A percentile compares a stretch with the other conserved stretches of the same genome.
Conservation (phyloP, 2,329 filamentous ascomycete species). For the Aspergillus oerlinghausenensis region DNA sequence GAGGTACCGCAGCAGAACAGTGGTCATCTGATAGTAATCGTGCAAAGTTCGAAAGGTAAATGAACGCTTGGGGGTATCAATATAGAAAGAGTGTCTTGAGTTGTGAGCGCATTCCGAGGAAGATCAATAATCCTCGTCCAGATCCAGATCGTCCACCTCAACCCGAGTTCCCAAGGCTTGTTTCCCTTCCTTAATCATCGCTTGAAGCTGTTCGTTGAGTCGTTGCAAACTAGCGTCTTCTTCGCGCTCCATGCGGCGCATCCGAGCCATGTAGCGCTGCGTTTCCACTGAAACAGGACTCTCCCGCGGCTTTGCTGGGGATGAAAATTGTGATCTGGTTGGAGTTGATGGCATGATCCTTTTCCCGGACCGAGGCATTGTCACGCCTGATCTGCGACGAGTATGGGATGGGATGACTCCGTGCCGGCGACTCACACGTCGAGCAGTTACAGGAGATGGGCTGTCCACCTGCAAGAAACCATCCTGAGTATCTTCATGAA, state of each 20-base stretch:
- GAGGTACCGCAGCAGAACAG: not conserved
- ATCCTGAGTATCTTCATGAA: constrained; percentile 35
- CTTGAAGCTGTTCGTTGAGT: constrained; percentile 73
- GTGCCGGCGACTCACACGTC: constrained; percentile 19
- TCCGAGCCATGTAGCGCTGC: constrained; percentile 66
- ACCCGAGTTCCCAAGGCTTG: constrained; percentile 75
- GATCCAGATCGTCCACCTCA: constrained; percentile 53
- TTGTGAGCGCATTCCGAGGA: not conserved
- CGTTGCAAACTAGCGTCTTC: constrained; percentile 73
- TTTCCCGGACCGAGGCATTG: constrained; percentile 24
- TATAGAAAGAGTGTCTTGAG: not conserved
- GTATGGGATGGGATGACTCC: constrained; percentile 17
- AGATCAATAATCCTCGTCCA: constrained; percentile 26
- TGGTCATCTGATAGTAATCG: not conserved
- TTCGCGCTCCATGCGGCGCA: constrained; percentile 68
- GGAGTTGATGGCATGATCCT: constrained; percentile 21
- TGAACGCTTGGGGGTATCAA: not conserved
- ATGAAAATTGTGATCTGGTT: constrained; percentile 18
- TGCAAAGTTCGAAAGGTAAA: not conserved
- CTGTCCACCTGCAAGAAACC: constrained; percentile 10
- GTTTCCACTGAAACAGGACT: constrained; percentile 54
- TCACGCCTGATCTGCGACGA: constrained; percentile 20
- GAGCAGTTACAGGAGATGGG: constrained; percentile 16
- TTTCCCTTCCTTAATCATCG: constrained; percentile 84
- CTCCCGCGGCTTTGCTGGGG: constrained; percentile 26